Conservation (phyloP, 2,329 filamentous ascomycete genomes). For the Pseudogymnoascus destructans region DNA sequence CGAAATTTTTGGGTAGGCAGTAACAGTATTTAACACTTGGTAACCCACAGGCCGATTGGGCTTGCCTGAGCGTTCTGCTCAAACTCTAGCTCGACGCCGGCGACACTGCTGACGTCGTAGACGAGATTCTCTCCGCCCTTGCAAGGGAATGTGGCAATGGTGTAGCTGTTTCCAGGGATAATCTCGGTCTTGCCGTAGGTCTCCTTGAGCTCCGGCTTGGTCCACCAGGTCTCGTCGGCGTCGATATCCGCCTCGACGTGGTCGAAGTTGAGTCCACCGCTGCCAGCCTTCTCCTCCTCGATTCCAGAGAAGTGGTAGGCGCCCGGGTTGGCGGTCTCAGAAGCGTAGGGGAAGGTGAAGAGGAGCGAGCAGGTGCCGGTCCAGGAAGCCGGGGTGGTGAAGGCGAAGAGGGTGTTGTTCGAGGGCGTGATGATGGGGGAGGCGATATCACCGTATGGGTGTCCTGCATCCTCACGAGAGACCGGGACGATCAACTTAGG, state of each 20-base stretch:
- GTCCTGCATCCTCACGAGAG: slow-evolving; percentile 15
- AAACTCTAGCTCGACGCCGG: slow-evolving; percentile 20
- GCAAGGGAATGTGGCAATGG: slow-evolving; percentile 21
- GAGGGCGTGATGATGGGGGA: slow-evolving; percentile 18
- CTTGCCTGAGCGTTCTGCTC: slow-evolving; percentile 18
- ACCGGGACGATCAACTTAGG: slow-evolving; percentile 23
- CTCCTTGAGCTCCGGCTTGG: slow-evolving; percentile 13
- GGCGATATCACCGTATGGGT: slow-evolving; percentile 17
- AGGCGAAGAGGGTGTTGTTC: slow-evolving; percentile 23
- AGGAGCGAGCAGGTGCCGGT: slow-evolving; percentile 21
- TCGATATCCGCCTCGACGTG: slow-evolving; percentile 16
- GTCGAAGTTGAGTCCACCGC: slow-evolving; percentile 22
- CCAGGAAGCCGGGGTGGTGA: slow-evolving; percentile 21
- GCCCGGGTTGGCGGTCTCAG: slow-evolving; percentile 15
- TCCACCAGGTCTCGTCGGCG: slow-evolving; percentile 15
- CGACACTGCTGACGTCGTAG: slow-evolving; percentile 16
- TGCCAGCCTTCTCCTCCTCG: slow-evolving; percentile 19
- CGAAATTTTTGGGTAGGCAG: neutral
- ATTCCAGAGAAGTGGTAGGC: slow-evolving; percentile 21
- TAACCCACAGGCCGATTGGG: slow-evolving; percentile 20
- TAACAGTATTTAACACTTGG: slow-evolving; percentile 8
- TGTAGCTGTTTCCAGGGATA: slow-evolving; percentile 23
- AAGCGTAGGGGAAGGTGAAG: slow-evolving; percentile 23
- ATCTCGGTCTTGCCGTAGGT: slow-evolving; percentile 22
- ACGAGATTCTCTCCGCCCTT: slow-evolving; percentile 14